Evolutionary conservation across 2,329 filamentous ascomycete genomes (phyloP).

Genomic region (Penicillium nordicum): DNA sequence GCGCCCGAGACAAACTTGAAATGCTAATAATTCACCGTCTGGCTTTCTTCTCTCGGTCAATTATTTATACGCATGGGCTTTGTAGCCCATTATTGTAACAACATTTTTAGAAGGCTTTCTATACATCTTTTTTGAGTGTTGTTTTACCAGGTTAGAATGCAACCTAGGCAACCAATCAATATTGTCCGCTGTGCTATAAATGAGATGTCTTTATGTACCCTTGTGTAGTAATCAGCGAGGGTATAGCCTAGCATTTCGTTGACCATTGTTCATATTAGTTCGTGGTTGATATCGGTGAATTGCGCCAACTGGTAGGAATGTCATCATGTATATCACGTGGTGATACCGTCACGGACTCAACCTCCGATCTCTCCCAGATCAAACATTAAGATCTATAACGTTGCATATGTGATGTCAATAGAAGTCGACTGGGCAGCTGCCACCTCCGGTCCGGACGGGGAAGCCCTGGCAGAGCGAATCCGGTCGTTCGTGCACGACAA

Average conservation of each 20-base stretch:
- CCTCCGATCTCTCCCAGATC: slow-evolving; percentile 2
- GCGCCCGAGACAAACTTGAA: too few relatives aligned
- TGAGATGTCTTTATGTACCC: neutral
- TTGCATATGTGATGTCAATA: slow-evolving; percentile 73
- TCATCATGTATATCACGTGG: slow-evolving; percentile 4
- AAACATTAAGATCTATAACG: slow-evolving; percentile 2
- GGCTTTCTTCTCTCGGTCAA: too few relatives aligned
- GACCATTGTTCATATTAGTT: neutral
- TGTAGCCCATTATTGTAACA: too few relatives aligned
- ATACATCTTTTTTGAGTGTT: too few relatives aligned
- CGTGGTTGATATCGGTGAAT: neutral
- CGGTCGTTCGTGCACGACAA: slow-evolving; percentile 92
- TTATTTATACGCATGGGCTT: too few relatives aligned
- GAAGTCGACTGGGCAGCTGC: slow-evolving; percentile 95
- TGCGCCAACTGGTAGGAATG: neutral
- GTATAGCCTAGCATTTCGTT: neutral
- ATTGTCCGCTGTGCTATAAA: neutral
- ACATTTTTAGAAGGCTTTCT: too few relatives aligned
- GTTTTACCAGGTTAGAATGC: too few relatives aligned
- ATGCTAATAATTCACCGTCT: too few relatives aligned
- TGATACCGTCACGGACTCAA: slow-evolving; percentile 12
- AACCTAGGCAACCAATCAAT: too few relatives aligned
- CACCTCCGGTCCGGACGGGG: slow-evolving; percentile 82
- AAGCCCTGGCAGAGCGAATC: slow-evolving; percentile 78
- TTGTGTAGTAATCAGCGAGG: neutral